A percentile compares a stretch with the other conserved stretches of the same genome.
These are phyloP conservation scores for Calonectria henricotiae DNA, from an alignment of 2,329 filamentous ascomycete genomes.

Conservation along the genomic window DNA sequence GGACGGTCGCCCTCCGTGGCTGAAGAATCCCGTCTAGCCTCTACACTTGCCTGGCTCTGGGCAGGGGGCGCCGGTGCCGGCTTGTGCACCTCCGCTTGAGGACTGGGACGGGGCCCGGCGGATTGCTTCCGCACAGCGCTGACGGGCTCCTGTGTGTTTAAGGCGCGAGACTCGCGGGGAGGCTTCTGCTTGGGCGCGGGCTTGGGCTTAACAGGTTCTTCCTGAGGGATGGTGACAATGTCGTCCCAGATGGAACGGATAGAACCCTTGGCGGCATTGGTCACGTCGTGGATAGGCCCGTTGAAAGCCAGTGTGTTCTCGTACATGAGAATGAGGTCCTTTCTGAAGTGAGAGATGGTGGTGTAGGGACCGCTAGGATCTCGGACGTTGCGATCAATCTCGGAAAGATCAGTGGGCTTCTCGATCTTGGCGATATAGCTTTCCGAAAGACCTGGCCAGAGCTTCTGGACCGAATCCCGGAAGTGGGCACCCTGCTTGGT, in stretches of 20 bases:
- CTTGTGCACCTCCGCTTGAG: constrained; percentile 50
- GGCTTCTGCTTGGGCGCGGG: constrained; percentile 61
- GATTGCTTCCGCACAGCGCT: constrained; percentile 51
- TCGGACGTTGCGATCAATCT: constrained; percentile 87
- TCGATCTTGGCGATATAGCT: constrained; percentile 80
- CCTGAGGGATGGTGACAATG: constrained; percentile 62
- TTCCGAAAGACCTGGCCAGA: constrained; percentile 83
- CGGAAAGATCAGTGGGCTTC: constrained; percentile 87
- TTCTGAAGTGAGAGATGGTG: constrained; percentile 80
- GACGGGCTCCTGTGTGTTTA: constrained; percentile 48
- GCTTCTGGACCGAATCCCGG: constrained; percentile 81
- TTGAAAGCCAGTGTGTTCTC: constrained; percentile 89
- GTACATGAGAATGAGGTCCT: constrained; percentile 84
- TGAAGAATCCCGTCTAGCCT: constrained; percentile 82
- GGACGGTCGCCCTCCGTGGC: constrained; percentile 84
- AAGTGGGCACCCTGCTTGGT: constrained; percentile 86
- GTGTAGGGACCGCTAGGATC: constrained; percentile 73
- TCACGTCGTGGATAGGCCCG: constrained; percentile 82
- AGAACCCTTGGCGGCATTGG: constrained; percentile 69
- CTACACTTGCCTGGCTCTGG: constrained; percentile 43
- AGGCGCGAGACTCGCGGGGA: constrained; percentile 56
- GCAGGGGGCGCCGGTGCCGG: constrained; percentile 11
- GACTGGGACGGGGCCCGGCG: constrained; percentile 53
- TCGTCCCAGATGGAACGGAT: constrained; percentile 71
- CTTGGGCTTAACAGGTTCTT: constrained; percentile 75